These are phyloP conservation scores for Penicillium crystallinum DNA, from an alignment of 495 filamentous ascomycete species.

Conservation along the genomic window DNA sequence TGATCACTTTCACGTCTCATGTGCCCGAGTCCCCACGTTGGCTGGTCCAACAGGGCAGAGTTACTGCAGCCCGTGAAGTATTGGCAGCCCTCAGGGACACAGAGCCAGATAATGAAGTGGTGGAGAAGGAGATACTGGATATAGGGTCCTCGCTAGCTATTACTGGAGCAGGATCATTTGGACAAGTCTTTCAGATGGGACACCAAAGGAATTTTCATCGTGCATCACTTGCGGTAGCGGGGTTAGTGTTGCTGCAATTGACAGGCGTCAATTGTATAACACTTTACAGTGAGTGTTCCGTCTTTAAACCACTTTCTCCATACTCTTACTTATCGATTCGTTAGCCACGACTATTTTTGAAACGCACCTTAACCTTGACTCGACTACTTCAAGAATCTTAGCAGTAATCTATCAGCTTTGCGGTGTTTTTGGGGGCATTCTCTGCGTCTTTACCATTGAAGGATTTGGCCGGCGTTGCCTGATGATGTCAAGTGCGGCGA, in stretches of 20 bases:
- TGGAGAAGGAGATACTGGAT: slow-evolving; percentile 27
- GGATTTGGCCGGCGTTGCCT: slow-evolving; percentile 19
- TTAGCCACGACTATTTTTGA: slow-evolving; percentile 13
- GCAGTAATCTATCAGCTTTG: slow-evolving; percentile 16
- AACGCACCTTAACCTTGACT: slow-evolving; percentile 9
- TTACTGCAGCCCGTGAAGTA: slow-evolving; percentile 41
- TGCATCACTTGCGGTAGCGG: slow-evolving; percentile 18
- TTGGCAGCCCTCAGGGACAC: slow-evolving; percentile 25
- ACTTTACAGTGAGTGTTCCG: slow-evolving; percentile 36
- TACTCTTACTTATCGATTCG: not conserved
- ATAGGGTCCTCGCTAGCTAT: slow-evolving; percentile 31
- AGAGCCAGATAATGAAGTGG: slow-evolving; percentile 14
- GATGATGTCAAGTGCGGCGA: slow-evolving; percentile 19
- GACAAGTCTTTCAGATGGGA: slow-evolving; percentile 19
- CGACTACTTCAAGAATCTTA: slow-evolving; percentile 12
- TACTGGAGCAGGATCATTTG: slow-evolving; percentile 1
- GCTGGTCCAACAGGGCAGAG: slow-evolving; percentile 44
- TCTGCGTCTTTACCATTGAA: slow-evolving; percentile 20
- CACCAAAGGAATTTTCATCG: slow-evolving; percentile 23
- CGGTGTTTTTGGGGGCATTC: slow-evolving; percentile 8
- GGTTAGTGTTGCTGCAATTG: slow-evolving; percentile 47
- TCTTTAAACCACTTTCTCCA: too few relatives aligned
- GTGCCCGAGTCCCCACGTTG: slow-evolving; percentile 57
- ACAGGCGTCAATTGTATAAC: slow-evolving; percentile 56
- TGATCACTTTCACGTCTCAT: slow-evolving; percentile 51